These are phyloP conservation scores for Athelia psychrophila DNA, from an alignment of 1,284 basidiomycete species.

Conservation along the genomic window DNA sequence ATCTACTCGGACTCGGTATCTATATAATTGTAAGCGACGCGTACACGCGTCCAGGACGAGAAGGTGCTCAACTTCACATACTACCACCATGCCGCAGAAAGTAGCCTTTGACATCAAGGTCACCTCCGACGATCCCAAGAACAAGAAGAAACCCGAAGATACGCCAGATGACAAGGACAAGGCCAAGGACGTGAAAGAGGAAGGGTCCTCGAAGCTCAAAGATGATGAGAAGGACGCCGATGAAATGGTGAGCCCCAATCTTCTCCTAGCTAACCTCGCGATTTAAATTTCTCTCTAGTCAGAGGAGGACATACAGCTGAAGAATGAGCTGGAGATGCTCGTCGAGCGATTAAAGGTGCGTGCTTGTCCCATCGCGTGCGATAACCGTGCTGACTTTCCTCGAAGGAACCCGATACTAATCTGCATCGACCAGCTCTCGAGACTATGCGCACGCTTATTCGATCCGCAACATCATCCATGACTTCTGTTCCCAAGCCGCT, in stretches of 20 bases:
- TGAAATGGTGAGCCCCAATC: slow-evolving; percentile 66
- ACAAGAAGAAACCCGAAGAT: slow-evolving; percentile 60
- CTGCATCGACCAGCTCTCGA: slow-evolving; percentile 93
- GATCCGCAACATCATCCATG: slow-evolving; percentile 98
- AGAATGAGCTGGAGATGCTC: slow-evolving; percentile 96
- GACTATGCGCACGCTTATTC: slow-evolving; percentile 89
- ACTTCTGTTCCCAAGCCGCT: slow-evolving; percentile 99
- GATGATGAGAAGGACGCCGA: slow-evolving; percentile 72
- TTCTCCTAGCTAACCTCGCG: slow-evolving; percentile 9
- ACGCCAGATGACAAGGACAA: slow-evolving; percentile 24
- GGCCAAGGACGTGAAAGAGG: slow-evolving; percentile 35
- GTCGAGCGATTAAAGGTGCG: slow-evolving; percentile 89
- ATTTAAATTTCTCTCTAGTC: slow-evolving; percentile 48
- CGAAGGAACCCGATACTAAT: slow-evolving; percentile 81
- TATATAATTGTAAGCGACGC: background rate
- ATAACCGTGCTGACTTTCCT: slow-evolving; percentile 6
- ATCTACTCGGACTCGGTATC: no score
- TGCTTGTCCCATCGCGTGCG: slow-evolving; percentile 3
- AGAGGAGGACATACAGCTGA: slow-evolving; percentile 94
- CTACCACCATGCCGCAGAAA: slow-evolving; percentile 43
- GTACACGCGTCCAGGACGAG: slow-evolving; percentile 15
- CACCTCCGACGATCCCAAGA: slow-evolving; percentile 70
- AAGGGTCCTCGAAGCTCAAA: slow-evolving; percentile 41
- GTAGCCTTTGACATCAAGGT: slow-evolving; percentile 59
- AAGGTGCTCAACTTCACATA: background rate